Percentiles rank a stretch among this genome's conserved stretches.
Conservation (phyloP, 352 stramenopile species). For the Globisporangium emineosum region DNA sequence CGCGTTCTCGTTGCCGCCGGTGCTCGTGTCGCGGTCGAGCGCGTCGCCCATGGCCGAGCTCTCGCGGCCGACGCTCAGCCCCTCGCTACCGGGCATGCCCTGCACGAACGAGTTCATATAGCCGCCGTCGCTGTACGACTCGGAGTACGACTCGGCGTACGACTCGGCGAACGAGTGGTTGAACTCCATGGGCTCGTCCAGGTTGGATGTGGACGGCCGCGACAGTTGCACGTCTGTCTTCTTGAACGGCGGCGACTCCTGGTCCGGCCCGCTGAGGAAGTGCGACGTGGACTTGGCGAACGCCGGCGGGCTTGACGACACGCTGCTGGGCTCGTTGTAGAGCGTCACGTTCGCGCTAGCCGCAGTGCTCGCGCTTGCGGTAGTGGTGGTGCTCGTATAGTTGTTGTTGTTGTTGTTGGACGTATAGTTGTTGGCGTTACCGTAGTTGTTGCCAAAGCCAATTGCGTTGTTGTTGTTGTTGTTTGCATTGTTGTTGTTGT, state of each 20-base stretch:
- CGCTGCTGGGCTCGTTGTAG: not conserved
- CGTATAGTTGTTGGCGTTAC: not conserved
- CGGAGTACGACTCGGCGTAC: conserved; percentile 54
- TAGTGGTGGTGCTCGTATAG: conserved; percentile 1
- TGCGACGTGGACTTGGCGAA: conserved; percentile 12
- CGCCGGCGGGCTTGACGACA: conserved; percentile 6
- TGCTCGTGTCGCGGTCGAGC: conserved; percentile 12
- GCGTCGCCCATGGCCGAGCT: conserved; percentile 18
- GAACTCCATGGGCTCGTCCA: conserved; percentile 57
- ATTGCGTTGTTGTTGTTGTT: conserved; percentile 2
- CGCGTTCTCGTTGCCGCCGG: conserved; percentile 23
- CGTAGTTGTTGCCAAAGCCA: conserved; percentile 12
- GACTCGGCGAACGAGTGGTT: conserved; percentile 51
- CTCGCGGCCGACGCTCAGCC: conserved; percentile 16
- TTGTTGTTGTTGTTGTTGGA: conserved; percentile 5
- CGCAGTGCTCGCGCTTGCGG: not conserved
- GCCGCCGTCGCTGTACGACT: conserved; percentile 39
- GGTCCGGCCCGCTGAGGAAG: conserved; percentile 18
- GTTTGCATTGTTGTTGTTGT: conserved; percentile 10
- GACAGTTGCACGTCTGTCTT: conserved; percentile 40
- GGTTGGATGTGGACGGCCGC: conserved; percentile 41
- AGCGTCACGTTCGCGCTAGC: conserved; percentile 10
- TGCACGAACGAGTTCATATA: conserved; percentile 46
- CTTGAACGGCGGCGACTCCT: conserved; percentile 30
- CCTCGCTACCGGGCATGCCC: conserved; percentile 35